A percentile compares a stretch with the other conserved stretches of the same genome.
phyloP scores from a whole-genome alignment of 2,329 filamentous ascomycete species.

The Teratosphaeria pseudoeucalypti region DNA sequence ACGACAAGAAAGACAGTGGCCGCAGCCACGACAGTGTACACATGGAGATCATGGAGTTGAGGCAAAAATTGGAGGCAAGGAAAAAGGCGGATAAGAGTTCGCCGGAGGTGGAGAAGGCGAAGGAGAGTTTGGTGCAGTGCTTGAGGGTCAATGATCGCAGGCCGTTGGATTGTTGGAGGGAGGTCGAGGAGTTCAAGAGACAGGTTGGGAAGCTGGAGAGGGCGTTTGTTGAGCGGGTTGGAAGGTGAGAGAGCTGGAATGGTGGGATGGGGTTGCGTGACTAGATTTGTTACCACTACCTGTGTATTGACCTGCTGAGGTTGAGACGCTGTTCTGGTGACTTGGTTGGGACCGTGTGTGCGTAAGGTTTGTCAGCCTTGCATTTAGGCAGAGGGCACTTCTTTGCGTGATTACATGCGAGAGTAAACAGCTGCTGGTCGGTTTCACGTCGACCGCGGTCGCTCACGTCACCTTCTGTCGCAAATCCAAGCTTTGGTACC shows the following conservation, averaged over 20 bases:
- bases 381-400: background rate
- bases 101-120: constrained; percentile 61
- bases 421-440: too few relatives aligned
- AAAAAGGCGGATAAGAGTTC: constrained; percentile 56
- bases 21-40: constrained; percentile 44
- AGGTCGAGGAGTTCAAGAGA: constrained; percentile 82
- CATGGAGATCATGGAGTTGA: constrained; percentile 48
- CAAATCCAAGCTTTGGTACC: background rate
- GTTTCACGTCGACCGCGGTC: background rate
- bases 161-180: constrained; percentile 87
- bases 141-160: constrained; percentile 74
- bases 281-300: background rate
- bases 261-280: background rate
- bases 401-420: background rate
- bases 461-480: background rate
- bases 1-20: constrained; percentile 19
- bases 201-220: constrained; percentile 81
- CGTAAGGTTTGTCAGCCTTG: background rate
- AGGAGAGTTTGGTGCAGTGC: constrained; percentile 67
- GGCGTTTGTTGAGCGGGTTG: constrained; percentile 75
- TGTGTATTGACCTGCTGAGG: background rate
- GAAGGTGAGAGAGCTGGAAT: constrained; percentile 32
- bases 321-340: background rate
- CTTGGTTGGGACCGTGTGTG: background rate
- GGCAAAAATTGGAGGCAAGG: constrained; percentile 38